These are phyloP conservation scores for Coemansia umbellata DNA, from an alignment of 192 early-diverging fungal genomes.

Conservation along the genomic window DNA sequence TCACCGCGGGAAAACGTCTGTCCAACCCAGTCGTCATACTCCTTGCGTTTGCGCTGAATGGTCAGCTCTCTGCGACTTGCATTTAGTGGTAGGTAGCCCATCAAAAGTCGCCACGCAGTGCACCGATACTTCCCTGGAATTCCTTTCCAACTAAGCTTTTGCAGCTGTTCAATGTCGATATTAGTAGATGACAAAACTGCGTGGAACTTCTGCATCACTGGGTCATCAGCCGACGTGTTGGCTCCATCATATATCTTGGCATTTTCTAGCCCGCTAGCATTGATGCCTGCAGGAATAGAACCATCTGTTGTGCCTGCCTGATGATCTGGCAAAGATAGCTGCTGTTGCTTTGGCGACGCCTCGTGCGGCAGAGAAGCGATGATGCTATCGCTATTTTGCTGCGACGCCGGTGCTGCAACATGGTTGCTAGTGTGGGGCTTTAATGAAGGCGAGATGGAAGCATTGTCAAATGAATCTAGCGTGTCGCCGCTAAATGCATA, in stretches of 20 bases:
- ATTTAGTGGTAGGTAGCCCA: conserved; percentile 90
- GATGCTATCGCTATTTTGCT: neutral
- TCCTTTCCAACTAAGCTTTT: conserved; percentile 89
- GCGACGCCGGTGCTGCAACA: neutral
- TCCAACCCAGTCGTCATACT: conserved; percentile 82
- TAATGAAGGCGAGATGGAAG: neutral
- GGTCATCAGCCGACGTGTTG: too few species aligned
- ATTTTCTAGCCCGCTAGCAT: too few species aligned
- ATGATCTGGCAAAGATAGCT: too few species aligned
- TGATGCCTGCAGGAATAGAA: too few species aligned
- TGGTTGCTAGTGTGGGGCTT: neutral
- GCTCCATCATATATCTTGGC: too few species aligned
- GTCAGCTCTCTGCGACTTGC: conserved; percentile 79
- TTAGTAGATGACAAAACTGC: conserved; percentile 55
- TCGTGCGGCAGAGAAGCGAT: neutral
- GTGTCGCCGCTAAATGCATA: conserved; percentile 15
- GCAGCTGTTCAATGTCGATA: conserved; percentile 69
- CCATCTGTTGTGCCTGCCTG: too few species aligned
- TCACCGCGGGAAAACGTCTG: conserved; percentile 81
- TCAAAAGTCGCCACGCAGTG: conserved; percentile 89
- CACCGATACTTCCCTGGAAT: conserved; percentile 82
- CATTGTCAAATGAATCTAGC: conserved; percentile 1
- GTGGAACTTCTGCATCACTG: conserved; percentile 52
- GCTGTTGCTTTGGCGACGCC: neutral
- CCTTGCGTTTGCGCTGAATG: conserved; percentile 82